Evolutionary conservation across 345 rosid genomes (phyloP), one percentile per base, ranked within the genome.

Genomic region (Aegle marmelos): DNA sequence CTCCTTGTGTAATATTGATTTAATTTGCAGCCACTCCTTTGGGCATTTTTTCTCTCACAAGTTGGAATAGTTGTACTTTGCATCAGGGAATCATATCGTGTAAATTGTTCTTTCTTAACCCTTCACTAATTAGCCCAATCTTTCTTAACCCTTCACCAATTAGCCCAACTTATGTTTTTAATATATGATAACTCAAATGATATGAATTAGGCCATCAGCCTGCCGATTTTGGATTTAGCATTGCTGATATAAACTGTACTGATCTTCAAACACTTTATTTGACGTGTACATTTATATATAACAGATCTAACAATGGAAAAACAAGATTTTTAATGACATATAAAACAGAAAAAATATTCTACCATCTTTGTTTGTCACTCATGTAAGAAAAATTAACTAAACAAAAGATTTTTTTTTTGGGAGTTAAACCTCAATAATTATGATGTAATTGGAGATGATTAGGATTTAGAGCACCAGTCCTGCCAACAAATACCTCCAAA

Each of bases 61-160:
- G 50, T 61, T 79, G 48, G 31, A 77, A 80, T 77, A 64, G 78
- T 73, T 76, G 73, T 27, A 28, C 13, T 68, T 63, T 68, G 27
- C 27, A 53, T 50, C 13, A 8, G 4, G 59, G 74, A 30, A 14
- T 53, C 56, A 70, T 70, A 48, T 17, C 37, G 9, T 28, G 73
- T 60, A 27, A 27, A 24, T 25, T 45, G 57, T 17, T 45, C 27
- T 28, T 28, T 2, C 0, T 41, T 16, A 4, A 45, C 50, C 50
- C 50, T 13, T 11, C 50, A 11, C 50, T 45, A 3, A 45, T 45
- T 64, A 6, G 21, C n/a, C 36, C 34, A 24, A 10, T 39, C 24
- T 24, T 25, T 1, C 0, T 41, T 16, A 4, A 45, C 50, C 50
- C 50, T 13, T 11, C 50, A 11, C 50, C 13, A 3, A 45, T 45